These are phyloP conservation scores for Phycomyces blakesleeanus DNA, from an alignment of 192 early-diverging fungal genomes.

Conservation along the genomic window DNA sequence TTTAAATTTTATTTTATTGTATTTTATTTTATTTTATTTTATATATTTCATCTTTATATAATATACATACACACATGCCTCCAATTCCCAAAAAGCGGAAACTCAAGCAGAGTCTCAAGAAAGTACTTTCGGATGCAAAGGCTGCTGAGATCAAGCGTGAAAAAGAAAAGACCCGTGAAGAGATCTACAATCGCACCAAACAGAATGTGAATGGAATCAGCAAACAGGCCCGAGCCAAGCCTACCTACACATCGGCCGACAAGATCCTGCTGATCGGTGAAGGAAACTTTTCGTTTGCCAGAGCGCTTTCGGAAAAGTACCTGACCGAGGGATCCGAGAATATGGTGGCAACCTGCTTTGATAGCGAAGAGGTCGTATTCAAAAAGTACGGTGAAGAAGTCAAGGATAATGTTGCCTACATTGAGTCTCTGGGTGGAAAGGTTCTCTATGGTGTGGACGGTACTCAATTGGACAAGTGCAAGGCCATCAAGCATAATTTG, in stretches of 20 bases:
- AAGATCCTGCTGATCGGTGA: slow-evolving; percentile 77
- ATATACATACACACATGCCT: background rate
- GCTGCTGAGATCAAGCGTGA: background rate
- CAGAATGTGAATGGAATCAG: background rate
- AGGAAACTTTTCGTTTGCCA: slow-evolving; percentile 94
- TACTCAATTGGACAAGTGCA: slow-evolving; percentile 57
- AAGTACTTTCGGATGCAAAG: slow-evolving; percentile 10
- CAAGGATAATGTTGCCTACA: slow-evolving; percentile 56
- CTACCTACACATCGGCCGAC: slow-evolving; percentile 30
- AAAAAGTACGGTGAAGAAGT: slow-evolving; percentile 78
- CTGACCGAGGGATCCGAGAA: slow-evolving; percentile 53
- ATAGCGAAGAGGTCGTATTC: slow-evolving; percentile 57
- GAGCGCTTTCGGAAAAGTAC: slow-evolving; percentile 53
- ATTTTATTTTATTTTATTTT: too few species aligned
- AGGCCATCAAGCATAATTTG: slow-evolving; percentile 48
- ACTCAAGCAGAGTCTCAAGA: background rate
- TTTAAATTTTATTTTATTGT: too few species aligned
- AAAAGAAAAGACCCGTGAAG: background rate
- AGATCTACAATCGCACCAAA: background rate
- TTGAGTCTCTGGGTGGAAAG: slow-evolving; percentile 59
- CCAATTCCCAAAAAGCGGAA: background rate
- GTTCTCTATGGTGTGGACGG: slow-evolving; percentile 80
- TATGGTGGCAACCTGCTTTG: slow-evolving; percentile 74
- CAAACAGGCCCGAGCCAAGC: background rate
- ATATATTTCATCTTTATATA: too few species aligned